Conservation (phyloP, 768 basidiomycete species). For the Chalciporus chontae region DNA sequence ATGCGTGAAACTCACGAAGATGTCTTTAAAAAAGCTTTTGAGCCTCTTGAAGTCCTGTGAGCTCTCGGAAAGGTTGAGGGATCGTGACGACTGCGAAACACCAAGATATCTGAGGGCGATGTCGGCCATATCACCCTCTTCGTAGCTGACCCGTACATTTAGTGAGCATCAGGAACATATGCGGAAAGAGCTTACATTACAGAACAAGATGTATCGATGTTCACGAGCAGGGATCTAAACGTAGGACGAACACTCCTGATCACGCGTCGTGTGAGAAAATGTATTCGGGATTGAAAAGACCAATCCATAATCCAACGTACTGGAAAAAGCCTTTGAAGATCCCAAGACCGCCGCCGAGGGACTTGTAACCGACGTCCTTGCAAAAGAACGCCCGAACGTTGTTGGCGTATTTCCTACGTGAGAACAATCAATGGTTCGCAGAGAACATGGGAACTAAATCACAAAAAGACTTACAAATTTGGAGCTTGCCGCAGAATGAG, state of each 20-base stretch:
- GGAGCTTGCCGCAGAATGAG: conserved; percentile 46
- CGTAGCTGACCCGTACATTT: conserved; percentile 19
- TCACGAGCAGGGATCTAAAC: conserved; percentile 38
- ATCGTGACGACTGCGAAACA: conserved; percentile 24
- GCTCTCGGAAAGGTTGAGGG: conserved; percentile 25
- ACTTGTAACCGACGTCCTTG: conserved; percentile 24
- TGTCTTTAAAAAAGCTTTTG: conserved; percentile 36
- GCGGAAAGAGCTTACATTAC: conserved; percentile 34
- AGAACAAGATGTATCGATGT: conserved; percentile 45
- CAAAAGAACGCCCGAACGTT: conserved; percentile 47
- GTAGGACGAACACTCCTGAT: conserved; percentile 46
- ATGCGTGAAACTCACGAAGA: conserved; percentile 32
- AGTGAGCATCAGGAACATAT: background rate
- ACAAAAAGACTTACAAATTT: conserved; percentile 25
- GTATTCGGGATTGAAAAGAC: background rate
- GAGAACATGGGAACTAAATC: background rate
- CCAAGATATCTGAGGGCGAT: conserved; percentile 32
- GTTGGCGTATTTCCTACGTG: conserved; percentile 40
- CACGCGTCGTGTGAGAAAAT: background rate
- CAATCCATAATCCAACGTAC: conserved; percentile 29
- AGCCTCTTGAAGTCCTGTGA: conserved; percentile 30
- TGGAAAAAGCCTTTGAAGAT: conserved; percentile 50
- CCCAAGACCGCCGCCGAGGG: conserved; percentile 35
- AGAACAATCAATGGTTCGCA: background rate
- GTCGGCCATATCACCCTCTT: conserved; percentile 22